Conservation (phyloP, 345 rosid species). For the Aquilaria malaccensis region DNA sequence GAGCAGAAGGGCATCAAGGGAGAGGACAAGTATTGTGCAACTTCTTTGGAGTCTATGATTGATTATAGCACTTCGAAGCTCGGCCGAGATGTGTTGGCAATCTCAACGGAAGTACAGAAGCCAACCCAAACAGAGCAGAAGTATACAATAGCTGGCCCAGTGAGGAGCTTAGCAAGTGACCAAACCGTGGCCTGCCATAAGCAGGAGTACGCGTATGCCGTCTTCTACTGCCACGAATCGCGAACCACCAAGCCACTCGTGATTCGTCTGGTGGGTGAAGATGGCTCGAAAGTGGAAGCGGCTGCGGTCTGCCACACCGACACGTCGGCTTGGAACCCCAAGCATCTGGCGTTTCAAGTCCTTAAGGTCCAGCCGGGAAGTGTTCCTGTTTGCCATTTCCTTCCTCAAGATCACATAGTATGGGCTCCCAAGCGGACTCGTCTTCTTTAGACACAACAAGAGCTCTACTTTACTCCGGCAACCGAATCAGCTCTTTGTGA, state of each 20-base stretch:
- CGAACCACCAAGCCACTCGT: conserved; percentile 39
- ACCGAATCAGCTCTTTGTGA: background rate
- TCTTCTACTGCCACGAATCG: conserved; percentile 76
- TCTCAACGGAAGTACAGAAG: conserved; percentile 58
- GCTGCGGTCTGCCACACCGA: conserved; percentile 80
- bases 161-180: conserved; percentile 32
- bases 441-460: background rate
- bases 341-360: conserved; percentile 71
- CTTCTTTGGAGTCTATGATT: conserved; percentile 79
- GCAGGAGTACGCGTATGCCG: conserved; percentile 66
- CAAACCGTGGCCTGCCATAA: conserved; percentile 76
- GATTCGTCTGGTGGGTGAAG: conserved; percentile 54
- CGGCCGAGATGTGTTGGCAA: conserved; percentile 40
- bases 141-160: conserved; percentile 33
- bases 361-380: conserved; percentile 73
- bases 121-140: conserved; percentile 29
- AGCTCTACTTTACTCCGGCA: background rate
- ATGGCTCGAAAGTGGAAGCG: conserved; percentile 57
- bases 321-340: conserved; percentile 80
- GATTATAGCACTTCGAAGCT: conserved; percentile 67
- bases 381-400: conserved; percentile 71
- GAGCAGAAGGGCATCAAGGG: conserved; percentile 55
- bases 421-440: conserved; percentile 43
- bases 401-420: conserved; percentile 67
- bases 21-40: conserved; percentile 75